Evolutionary conservation across 2,329 filamentous ascomycete genomes (phyloP).

Genomic region (Colletotrichum theobromicola): DNA sequence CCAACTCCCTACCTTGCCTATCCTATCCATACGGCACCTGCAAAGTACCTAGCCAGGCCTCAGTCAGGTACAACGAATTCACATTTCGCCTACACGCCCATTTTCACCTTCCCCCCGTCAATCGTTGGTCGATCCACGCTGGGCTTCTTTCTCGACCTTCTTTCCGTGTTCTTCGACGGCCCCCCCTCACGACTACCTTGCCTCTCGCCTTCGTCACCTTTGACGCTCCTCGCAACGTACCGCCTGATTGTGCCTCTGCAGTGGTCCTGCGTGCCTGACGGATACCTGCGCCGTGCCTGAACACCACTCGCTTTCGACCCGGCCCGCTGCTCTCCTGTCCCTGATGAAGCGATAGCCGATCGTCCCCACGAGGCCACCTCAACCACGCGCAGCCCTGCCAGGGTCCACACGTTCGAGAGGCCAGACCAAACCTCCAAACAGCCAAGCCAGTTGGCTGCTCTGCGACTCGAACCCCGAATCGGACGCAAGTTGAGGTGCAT

Average conservation of each 20-base stretch:
- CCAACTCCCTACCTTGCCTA: background rate
- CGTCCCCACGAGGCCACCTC: slow-evolving; percentile 20
- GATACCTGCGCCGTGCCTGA: background rate
- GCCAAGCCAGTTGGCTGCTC: background rate
- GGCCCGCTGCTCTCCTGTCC: slow-evolving; percentile 7
- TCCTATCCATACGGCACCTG: too few species aligned
- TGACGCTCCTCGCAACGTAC: background rate
- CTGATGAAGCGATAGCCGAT: slow-evolving; percentile 22
- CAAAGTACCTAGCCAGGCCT: background rate
- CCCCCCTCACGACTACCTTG: background rate
- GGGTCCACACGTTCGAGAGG: slow-evolving; percentile 18
- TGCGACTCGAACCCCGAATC: background rate
- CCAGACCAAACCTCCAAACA: background rate
- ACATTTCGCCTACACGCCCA: background rate
- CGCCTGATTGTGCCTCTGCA: background rate
- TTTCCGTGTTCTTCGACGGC: background rate
- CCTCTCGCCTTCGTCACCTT: background rate
- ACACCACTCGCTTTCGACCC: background rate
- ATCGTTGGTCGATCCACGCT: background rate
- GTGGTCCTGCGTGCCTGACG: background rate
- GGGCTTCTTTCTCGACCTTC: background rate
- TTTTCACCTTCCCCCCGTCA: background rate
- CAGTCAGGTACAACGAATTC: background rate
- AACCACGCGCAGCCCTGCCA: slow-evolving; percentile 13
- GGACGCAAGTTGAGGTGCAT: background rate